These are phyloP conservation scores for Letharia lupina DNA, from an alignment of 495 filamentous ascomycete species.

Conservation along the genomic window DNA sequence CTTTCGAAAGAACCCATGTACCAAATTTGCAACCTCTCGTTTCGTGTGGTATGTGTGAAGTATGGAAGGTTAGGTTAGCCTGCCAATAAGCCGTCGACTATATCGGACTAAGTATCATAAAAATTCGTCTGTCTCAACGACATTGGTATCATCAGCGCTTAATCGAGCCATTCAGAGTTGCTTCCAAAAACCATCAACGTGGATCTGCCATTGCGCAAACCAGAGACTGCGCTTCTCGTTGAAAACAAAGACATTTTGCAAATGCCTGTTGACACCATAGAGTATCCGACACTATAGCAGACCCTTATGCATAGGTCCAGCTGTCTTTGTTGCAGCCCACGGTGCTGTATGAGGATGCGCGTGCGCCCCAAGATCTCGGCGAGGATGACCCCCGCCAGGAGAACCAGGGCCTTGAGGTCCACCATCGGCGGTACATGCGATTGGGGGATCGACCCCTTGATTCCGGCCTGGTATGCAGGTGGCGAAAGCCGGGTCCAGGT, in stretches of 20 bases:
- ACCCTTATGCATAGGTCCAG: background rate
- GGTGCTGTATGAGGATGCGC: background rate
- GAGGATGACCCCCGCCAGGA: background rate
- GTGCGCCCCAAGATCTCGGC: background rate
- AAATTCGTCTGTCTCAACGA: background rate
- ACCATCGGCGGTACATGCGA: background rate
- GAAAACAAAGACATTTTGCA: background rate
- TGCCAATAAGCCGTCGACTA: background rate
- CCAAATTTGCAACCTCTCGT: background rate
- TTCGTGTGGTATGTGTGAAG: background rate
- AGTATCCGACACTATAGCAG: background rate
- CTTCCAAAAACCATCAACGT: background rate
- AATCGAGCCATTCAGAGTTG: background rate
- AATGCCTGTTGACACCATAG: background rate
- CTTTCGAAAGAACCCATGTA: background rate
- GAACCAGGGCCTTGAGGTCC: background rate
- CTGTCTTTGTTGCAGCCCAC: constrained; percentile 1
- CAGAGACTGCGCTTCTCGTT: background rate
- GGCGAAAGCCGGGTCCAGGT: constrained; percentile 2
- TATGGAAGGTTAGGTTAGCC: background rate
- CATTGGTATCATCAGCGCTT: background rate
- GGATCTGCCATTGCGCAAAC: background rate
- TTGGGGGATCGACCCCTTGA: constrained; percentile 6
- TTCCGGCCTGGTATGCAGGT: background rate
- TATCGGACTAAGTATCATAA: background rate